A percentile compares a stretch with the other conserved stretches of the same genome.
Conservation (phyloP, 768 basidiomycete genomes). For the Stropharia rugosoannulata region DNA sequence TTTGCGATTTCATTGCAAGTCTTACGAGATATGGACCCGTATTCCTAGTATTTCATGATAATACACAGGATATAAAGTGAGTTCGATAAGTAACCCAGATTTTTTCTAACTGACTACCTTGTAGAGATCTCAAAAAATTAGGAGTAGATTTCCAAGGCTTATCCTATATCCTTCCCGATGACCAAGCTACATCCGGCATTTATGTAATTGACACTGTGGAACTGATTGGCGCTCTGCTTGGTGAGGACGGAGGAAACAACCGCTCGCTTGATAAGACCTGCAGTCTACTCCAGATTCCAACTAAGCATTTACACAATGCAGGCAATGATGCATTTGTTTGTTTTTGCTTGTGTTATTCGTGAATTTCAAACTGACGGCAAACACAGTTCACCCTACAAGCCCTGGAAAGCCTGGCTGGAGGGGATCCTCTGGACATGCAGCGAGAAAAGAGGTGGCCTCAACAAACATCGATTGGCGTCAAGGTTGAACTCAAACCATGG, state of each 20-base stretch:
- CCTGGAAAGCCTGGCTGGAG: constrained; percentile 69
- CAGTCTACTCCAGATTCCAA: constrained; percentile 56
- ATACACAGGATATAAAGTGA: constrained; percentile 74
- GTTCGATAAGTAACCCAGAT: constrained; percentile 6
- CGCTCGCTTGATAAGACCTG: constrained; percentile 62
- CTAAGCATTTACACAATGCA: constrained; percentile 71
- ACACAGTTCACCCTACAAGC: constrained; percentile 65
- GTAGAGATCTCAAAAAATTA: constrained; percentile 58
- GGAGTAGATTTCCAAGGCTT: constrained; percentile 53
- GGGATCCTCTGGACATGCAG: constrained; percentile 72
- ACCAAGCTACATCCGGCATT: constrained; percentile 47
- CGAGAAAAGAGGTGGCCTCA: constrained; percentile 80
- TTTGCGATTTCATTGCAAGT: constrained; percentile 43
- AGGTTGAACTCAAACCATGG: constrained; percentile 58
- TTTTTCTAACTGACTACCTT: not conserved
- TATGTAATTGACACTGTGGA: constrained; percentile 75
- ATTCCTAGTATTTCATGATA: constrained; percentile 82
- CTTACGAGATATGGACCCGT: constrained; percentile 52
- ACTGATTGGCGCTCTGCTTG: constrained; percentile 74
- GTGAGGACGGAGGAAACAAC: constrained; percentile 50
- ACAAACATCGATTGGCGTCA: constrained; percentile 42
- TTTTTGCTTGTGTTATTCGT: constrained; percentile 3
- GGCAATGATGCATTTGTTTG: constrained; percentile 84
- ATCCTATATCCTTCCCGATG: constrained; percentile 57
- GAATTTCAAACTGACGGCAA: not conserved